Base-by-base conservation (phyloP, 306 rosid genomes). In the Glycine tomentella region DNA sequence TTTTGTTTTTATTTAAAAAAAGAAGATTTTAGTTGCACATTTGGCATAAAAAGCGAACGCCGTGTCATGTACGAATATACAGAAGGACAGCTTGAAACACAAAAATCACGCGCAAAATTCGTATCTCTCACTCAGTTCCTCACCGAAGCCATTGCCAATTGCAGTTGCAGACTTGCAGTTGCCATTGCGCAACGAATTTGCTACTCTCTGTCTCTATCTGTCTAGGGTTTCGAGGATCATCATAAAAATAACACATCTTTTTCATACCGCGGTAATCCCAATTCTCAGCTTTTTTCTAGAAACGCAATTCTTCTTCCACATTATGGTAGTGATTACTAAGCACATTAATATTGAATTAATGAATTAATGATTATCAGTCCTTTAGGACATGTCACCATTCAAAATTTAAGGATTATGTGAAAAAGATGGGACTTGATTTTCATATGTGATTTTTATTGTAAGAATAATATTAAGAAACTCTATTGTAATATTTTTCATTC, bases 221-320 rank as follows among this genome's bases (percentile, higher is more conserved):
- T 72, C 73, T 86, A 80, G 90, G 90, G 85, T 79, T 87, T 81
- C 83, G 77, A 69, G 57, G 82, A 74, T 80, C 93, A 40, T 64
- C 31, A 25, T 25, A 50, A 11, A 14, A 15, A 7, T 55, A 48
- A 17, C 7, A 55, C 7, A 25, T 55, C 36, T 13, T 55, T 20
- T 76, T 86, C 61, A 64, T 84, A 80, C 6, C 80, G 74, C 64
- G 91, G 94, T 89, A 80, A 83, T 79, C 86, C 87, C 81, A 80
- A 76, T 83, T 82, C 78, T 80, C 76, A 80, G 90, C 76, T 58
- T 74, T 59, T 36, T 56, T 42, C 58, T n/a, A n/a, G 50, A 38
- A 75, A 55, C 45, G 15, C 51, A 63, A 46, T 25, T 52, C 55
- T 50, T 75, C 13, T 25, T 25, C 31, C 4, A 0, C 31, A 50